Evolutionary conservation across 108 stramenopile genomes (phyloP).

Genomic region (Fragilaria radians): DNA sequence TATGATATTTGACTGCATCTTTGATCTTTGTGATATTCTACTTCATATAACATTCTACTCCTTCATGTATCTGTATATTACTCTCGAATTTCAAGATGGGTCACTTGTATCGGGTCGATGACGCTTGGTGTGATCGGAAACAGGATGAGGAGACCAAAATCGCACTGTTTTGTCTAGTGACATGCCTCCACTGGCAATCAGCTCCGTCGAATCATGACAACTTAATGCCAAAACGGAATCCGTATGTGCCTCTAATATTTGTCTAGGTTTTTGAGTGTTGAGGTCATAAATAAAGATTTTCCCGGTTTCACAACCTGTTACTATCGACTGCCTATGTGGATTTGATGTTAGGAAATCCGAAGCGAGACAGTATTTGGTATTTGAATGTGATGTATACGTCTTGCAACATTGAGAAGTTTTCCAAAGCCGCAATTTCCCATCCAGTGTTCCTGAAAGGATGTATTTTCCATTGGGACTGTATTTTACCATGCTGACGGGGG

Average conservation of each 20-base stretch:
- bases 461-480: slow-evolving; percentile 92
- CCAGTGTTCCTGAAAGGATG: slow-evolving; percentile 74
- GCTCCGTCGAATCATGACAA: slow-evolving; percentile 61
- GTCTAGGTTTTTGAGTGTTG: slow-evolving; percentile 60
- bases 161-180: slow-evolving; percentile 64
- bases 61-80: too few species aligned
- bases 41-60: too few species aligned
- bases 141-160: slow-evolving; percentile 55
- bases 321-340: slow-evolving; percentile 60
- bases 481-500: slow-evolving; percentile 69
- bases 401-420: slow-evolving; percentile 25
- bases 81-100: too few species aligned
- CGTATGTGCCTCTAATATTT: slow-evolving; percentile 67
- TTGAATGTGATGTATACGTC: slow-evolving; percentile 42
- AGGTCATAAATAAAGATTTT: slow-evolving; percentile 83
- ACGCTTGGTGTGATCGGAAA: not conserved
- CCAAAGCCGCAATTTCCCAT: slow-evolving; percentile 78
- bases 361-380: slow-evolving; percentile 71
- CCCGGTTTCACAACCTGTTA: slow-evolving; percentile 89
- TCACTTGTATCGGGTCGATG: too few species aligned
- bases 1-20: too few species aligned
- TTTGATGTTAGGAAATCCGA: slow-evolving; percentile 57
- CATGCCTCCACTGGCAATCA: slow-evolving; percentile 82
- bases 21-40: too few species aligned
- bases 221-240: slow-evolving; percentile 77